phyloP scores from a whole-genome alignment of 768 basidiomycete species.

The Clavulina sp. region DNA sequence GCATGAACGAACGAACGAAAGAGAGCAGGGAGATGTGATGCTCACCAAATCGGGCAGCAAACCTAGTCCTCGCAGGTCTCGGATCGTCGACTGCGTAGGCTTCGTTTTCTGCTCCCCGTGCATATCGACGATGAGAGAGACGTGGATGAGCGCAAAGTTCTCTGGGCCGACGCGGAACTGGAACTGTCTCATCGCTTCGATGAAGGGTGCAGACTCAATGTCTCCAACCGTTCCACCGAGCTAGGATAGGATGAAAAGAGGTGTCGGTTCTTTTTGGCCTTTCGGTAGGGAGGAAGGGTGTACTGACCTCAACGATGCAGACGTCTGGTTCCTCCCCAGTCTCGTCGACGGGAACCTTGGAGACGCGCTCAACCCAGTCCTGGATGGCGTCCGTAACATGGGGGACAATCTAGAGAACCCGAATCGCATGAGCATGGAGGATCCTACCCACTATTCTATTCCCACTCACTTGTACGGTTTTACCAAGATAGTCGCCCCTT shows the following conservation, averaged over 20 bases:
- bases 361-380: constrained; percentile 94
- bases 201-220: constrained; percentile 94
- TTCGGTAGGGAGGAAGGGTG: background rate
- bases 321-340: constrained; percentile 87
- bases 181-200: constrained; percentile 99
- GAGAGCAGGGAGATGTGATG: constrained; percentile 7
- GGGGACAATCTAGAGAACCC: constrained; percentile 58
- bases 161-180: constrained; percentile 94
- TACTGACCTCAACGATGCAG: constrained; percentile 82
- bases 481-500: constrained; percentile 62
- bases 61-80: constrained; percentile 82
- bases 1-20: background rate
- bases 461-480: constrained; percentile 72
- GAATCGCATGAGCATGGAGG: background rate
- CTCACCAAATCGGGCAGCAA: constrained; percentile 80
- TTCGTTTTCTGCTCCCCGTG: constrained; percentile 99
- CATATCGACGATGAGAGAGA: constrained; percentile 95
- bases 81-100: constrained; percentile 92
- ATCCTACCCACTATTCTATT: background rate
- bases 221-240: constrained; percentile 97
- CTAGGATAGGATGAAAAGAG: constrained; percentile 22
- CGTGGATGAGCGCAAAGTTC: constrained; percentile 93
- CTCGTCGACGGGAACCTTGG: constrained; percentile 87
- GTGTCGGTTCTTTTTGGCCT: background rate
- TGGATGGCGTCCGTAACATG: constrained; percentile 95